Conservation (phyloP, 164 flowering plant genomes). For the Vitis labrusca region DNA sequence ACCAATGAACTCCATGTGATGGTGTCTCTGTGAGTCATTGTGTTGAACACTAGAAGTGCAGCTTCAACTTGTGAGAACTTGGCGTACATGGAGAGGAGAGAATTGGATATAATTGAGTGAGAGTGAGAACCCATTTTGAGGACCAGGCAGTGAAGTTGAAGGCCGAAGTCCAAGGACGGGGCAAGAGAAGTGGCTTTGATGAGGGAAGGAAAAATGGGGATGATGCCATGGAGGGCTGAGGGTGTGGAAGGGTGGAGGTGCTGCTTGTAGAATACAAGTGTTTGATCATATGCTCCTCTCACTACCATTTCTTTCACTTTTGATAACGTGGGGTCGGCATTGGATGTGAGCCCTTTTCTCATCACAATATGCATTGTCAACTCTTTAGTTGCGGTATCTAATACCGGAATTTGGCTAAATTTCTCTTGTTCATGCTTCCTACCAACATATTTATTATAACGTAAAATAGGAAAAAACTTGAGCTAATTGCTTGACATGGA, state of each 20-base stretch:
- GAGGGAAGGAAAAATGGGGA: conserved; percentile 45
- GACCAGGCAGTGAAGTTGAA: conserved; percentile 46
- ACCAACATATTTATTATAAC: too few relatives aligned
- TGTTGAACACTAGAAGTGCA: conserved; percentile 49
- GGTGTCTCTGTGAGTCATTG: conserved; percentile 52
- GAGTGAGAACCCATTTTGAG: conserved; percentile 36
- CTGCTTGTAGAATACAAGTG: conserved; percentile 33
- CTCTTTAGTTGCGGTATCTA: too few relatives aligned
- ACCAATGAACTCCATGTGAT: conserved; percentile 58
- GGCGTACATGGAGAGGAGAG: conserved; percentile 53
- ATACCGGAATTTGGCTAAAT: too few relatives aligned
- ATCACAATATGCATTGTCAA: too few relatives aligned
- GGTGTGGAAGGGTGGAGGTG: conserved; percentile 27
- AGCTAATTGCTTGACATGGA: too few relatives aligned
- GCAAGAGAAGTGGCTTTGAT: conserved; percentile 50
- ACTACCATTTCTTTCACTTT: conserved; percentile 32
- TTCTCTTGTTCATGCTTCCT: too few relatives aligned
- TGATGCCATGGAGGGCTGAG: conserved; percentile 7
- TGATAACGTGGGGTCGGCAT: not conserved
- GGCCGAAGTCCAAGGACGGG: conserved; percentile 26
- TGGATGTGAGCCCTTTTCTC: not conserved
- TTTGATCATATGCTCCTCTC: conserved; percentile 27
- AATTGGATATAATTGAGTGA: conserved; percentile 45
- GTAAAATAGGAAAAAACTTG: too few relatives aligned
- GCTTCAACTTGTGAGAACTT: conserved; percentile 21